Evolutionary conservation across 1,284 basidiomycete species (phyloP), one percentile per base, ranked within the genome.

Genomic region (Leccinum fuscescens): DNA sequence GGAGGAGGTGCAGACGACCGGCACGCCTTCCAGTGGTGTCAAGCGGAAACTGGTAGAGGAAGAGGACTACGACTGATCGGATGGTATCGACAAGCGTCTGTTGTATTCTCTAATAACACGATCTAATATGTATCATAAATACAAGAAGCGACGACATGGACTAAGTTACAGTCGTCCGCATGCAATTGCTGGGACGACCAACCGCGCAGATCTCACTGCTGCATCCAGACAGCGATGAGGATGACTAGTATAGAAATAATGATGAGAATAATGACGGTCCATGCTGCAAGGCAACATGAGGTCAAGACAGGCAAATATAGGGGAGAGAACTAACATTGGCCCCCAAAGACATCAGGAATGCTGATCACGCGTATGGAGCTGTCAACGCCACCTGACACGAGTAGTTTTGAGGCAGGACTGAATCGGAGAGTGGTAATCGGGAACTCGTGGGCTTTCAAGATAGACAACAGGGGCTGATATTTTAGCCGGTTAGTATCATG

Each of bases 381-480:
- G 76, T 99, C 96, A 5, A 93, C 92, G 68, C 94, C 94, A 4
- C 92, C 95, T 5, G 93, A 94, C 22, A 95, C 83, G n/a, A 99
- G 82, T n/a, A 96, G 67, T 17, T 81, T 85, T 14, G 89, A 89
- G 4, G 86, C 80, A 0, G 94, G 90, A 72, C 91, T 96, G 79
- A 99, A 98, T 60, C 84, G 85, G 59, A 99, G 77, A 1, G 90
- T 88, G 0, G 96, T 99, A 1, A 94, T 86, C 3, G 97, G 94
- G 74, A 99, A 96, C 64, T 95, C 93, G 75, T 99, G 97, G 0
- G 96, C 92, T 73, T 94, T 92, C 54, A 98, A 80, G 62, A 99
- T 96, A 35, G 89, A 89, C 35, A 94, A 77, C 8, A 96, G 75
- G 0, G 95, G 94, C 94, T 97, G 50, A 46, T 24, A 42, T 58